These are phyloP conservation scores for Naganishia albida DNA, from an alignment of 1,284 basidiomycete genomes.

Conservation along the genomic window DNA sequence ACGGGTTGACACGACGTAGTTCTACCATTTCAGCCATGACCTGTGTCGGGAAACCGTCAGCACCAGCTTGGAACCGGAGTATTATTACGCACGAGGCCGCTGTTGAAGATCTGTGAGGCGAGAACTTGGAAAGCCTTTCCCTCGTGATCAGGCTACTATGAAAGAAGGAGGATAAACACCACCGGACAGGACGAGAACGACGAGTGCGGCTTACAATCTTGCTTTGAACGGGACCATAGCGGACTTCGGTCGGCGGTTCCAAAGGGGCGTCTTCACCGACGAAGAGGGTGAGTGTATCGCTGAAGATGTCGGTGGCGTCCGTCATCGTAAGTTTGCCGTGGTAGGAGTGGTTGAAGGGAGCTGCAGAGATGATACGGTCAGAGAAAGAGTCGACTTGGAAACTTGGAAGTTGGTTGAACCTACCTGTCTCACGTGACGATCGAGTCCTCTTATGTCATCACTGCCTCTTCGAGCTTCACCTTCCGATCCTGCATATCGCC, in stretches of 20 bases:
- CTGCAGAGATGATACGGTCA: neutral
- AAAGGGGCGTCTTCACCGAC: neutral
- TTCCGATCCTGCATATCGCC: neutral
- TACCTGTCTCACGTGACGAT: neutral
- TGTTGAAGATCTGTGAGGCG: conserved; percentile 34
- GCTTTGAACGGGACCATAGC: conserved; percentile 22
- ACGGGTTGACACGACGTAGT: conserved; percentile 18
- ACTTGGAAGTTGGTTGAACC: neutral
- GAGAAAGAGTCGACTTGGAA: no score
- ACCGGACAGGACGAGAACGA: neutral
- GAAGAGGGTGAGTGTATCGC: conserved; percentile 10
- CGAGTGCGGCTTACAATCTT: conserved; percentile 16
- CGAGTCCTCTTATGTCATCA: conserved; percentile 2
- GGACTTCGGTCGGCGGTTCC: conserved; percentile 15
- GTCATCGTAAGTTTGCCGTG: neutral
- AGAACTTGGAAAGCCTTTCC: conserved; percentile 26
- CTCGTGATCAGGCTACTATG: conserved; percentile 30
- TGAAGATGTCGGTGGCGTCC: conserved; percentile 18
- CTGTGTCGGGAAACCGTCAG: neutral
- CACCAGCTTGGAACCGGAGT: neutral
- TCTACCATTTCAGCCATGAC: conserved; percentile 34
- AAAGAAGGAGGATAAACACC: neutral
- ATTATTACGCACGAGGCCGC: conserved; percentile 29
- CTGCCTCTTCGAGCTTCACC: neutral
- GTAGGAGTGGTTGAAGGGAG: no score